Evolutionary conservation across 306 rosid genomes (phyloP), one percentile per base, ranked within the genome.

Genomic region (Albizia julibrissin): DNA sequence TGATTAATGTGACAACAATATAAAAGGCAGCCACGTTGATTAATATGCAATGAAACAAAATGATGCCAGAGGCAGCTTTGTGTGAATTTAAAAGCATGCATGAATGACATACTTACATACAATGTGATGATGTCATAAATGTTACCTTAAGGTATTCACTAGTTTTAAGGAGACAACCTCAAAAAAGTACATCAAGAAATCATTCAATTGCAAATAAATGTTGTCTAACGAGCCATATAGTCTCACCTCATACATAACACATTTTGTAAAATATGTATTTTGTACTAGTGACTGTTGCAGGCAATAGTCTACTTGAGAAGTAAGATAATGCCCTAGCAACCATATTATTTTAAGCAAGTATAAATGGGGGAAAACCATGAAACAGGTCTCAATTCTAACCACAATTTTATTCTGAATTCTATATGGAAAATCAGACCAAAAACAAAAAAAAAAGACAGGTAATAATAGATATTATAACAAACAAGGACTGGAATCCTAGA

Each of bases 231-330:
- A 70, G 33, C 61, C 61, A 56, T 43, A 44, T 67, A 43, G n/a
- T 78, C 86, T 88, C 88, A 91, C 99, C 99, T 95, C 97, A 78
- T 87, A 95, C 72, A 90, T 84, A 82, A 93, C 87, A 79, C 91
- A 89, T 81, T 89, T 97, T 21, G 59, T 76, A 77, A n/a, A n/a
- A n/a, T n/a, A n/a, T n/a, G n/a, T n/a, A n/a, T n/a, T n/a, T n/a
- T n/a, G n/a, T n/a, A n/a, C n/a, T n/a, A n/a, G n/a, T n/a, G n/a
- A n/a, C n/a, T 2, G 19, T 19, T 8, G 14, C 34, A 49, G 58
- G 26, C 22, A 40, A 78, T 34, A 67, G 24, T 47, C 72, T 66
- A n/a, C n/a, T 52, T 24, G 40, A 66, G 26, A 40, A 69, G 47
- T 2, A 56, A n/a, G 16, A 22, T 3, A 1, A 10, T 59, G 11